phyloP scores from a whole-genome alignment of 78 protist species.

The Anaeramoeba flamelloides region DNA sequence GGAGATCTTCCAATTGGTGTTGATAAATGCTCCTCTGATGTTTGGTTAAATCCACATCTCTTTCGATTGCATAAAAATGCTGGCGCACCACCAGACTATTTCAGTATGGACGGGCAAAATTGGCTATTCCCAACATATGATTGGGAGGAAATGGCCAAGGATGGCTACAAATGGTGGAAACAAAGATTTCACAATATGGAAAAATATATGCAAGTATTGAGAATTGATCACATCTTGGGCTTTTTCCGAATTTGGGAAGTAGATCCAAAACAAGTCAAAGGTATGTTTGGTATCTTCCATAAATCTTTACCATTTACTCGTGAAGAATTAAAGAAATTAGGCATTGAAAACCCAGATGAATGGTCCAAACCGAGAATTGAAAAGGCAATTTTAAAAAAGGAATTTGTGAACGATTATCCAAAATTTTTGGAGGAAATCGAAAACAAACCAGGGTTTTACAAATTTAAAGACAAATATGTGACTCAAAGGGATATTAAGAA shows the following conservation, averaged over 20 bases:
- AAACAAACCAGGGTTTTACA: too few species aligned
- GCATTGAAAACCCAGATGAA: too few species aligned
- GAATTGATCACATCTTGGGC: constrained; percentile 76
- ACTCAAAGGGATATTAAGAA: too few species aligned
- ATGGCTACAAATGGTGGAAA: not conserved
- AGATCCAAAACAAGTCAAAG: too few species aligned
- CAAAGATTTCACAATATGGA: not conserved
- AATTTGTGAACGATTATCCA: too few species aligned
- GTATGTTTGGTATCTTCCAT: too few species aligned
- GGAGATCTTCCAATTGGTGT: not conserved
- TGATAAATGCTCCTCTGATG: not conserved
- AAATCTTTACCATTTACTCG: too few species aligned
- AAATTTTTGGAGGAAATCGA: too few species aligned
- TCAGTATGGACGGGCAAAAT: not conserved
- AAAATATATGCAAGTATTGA: not conserved
- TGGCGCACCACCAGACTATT: not conserved
- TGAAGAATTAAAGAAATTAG: too few species aligned
- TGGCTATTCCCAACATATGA: not conserved
- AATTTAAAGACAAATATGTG: too few species aligned
- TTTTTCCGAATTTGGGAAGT: constrained; percentile 76
- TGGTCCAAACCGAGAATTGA: too few species aligned
- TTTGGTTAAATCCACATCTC: not conserved
- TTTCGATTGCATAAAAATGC: not conserved
- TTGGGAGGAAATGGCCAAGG: not conserved
- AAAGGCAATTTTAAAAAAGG: too few species aligned